Evolutionary conservation across 1,284 basidiomycete species (phyloP).

Genomic region (Wolfiporia cocos): DNA sequence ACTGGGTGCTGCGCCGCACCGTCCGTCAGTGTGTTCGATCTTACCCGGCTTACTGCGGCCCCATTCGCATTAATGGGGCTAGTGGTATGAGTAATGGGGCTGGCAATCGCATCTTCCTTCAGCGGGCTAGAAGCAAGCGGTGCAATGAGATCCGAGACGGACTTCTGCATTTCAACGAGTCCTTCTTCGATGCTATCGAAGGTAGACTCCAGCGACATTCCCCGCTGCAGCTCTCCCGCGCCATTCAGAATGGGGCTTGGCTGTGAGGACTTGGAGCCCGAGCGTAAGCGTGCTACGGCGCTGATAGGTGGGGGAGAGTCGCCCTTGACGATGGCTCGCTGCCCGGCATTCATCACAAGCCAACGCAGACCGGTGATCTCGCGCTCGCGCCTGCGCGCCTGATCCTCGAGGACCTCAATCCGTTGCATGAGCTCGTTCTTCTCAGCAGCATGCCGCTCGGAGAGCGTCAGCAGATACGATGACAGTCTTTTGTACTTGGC

Average conservation of each 20-base stretch:
- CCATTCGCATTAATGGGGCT: too few relatives aligned
- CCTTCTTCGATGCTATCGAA: slow-evolving; percentile 26
- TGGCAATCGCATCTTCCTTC: slow-evolving; percentile 4
- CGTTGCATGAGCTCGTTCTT: slow-evolving; percentile 32
- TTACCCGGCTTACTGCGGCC: too few relatives aligned
- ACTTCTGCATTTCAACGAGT: slow-evolving; percentile 22
- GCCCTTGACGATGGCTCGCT: not conserved
- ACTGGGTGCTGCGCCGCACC: slow-evolving; percentile 2
- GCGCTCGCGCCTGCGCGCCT: slow-evolving; percentile 33
- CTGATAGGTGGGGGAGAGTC: not conserved
- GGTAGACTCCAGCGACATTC: slow-evolving; percentile 17
- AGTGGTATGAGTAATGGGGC: not conserved
- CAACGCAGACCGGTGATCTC: slow-evolving; percentile 45
- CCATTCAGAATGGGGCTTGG: slow-evolving; percentile 3
- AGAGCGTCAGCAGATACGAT: slow-evolving; percentile 32
- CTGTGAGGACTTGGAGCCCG: slow-evolving; percentile 13
- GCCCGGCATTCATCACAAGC: slow-evolving; percentile 35
- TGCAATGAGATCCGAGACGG: slow-evolving; percentile 24
- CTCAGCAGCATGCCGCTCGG: slow-evolving; percentile 37
- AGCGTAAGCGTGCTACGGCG: slow-evolving; percentile 6
- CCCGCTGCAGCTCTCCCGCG: slow-evolving; percentile 5
- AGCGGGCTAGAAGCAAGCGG: slow-evolving; percentile 11
- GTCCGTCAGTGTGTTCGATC: slow-evolving; percentile 23
- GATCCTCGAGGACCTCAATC: slow-evolving; percentile 37
- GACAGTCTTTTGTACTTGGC: slow-evolving; percentile 31